Evolutionary conservation across 148 eudicot genomes (phyloP).

Genomic region (Tetragonia tetragonoides): DNA sequence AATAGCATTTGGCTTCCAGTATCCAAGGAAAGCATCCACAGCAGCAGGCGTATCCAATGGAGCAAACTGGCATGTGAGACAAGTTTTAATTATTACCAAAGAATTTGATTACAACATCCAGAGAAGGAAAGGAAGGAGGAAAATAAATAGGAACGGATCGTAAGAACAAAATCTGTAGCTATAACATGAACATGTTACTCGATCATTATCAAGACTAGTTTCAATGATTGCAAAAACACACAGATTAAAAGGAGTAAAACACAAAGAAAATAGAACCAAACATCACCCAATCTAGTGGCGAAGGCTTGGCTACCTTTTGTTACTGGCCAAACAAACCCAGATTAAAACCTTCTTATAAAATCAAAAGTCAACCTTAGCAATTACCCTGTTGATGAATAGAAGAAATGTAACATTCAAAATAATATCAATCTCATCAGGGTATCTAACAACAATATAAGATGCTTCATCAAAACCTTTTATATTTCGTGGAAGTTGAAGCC

Average conservation of each 20-base stretch:
- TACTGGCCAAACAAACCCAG: not conserved
- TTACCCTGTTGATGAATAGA: not conserved
- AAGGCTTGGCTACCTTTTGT: not conserved
- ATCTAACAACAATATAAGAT: no score
- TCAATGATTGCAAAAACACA: not conserved
- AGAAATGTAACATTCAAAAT: not conserved
- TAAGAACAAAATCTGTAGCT: not conserved
- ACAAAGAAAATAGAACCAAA: not conserved
- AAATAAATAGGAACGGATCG: not conserved
- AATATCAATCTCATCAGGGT: no score
- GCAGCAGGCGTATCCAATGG: constrained; percentile 79
- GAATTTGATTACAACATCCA: not conserved
- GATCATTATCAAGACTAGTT: not conserved
- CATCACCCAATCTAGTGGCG: not conserved
- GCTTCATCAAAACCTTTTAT: no score
- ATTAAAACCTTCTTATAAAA: not conserved
- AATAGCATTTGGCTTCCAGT: constrained; percentile 85
- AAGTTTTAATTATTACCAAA: constrained; percentile 5
- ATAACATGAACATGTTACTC: not conserved
- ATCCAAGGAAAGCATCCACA: constrained; percentile 74
- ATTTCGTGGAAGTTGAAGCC: no score
- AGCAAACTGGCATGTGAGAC: constrained; percentile 64
- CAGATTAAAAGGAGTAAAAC: not conserved
- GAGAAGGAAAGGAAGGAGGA: not conserved
- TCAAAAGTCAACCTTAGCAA: not conserved